These are phyloP conservation scores for Conticribra guillardii DNA, from an alignment of 108 stramenopile species.

Conservation along the genomic window DNA sequence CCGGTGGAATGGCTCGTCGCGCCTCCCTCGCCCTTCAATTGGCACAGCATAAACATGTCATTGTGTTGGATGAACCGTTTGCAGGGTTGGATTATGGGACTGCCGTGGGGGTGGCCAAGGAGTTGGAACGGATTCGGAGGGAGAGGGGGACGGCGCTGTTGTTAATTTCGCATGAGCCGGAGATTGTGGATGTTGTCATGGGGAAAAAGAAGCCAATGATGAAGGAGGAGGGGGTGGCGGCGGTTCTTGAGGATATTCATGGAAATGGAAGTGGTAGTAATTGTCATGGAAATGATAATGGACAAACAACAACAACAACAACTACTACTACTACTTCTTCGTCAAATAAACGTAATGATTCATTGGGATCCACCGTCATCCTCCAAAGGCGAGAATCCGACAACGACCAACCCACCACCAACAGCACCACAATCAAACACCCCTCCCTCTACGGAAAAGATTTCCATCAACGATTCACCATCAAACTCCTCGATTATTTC, in stretches of 20 bases:
- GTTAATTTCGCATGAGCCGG: constrained; percentile 81
- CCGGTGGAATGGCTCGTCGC: constrained; percentile 88
- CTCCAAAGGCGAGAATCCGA: constrained; percentile 39
- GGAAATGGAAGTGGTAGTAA: too few species aligned
- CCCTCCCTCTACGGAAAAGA: constrained; percentile 53
- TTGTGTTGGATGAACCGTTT: constrained; percentile 86
- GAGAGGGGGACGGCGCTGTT: constrained; percentile 63
- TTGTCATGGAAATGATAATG: too few species aligned
- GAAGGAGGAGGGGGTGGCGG: too few species aligned
- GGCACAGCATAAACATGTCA: constrained; percentile 79
- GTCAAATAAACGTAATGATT: too few species aligned
- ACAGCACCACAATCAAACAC: constrained; percentile 10
- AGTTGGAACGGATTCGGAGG: constrained; percentile 61
- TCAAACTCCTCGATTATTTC: constrained; percentile 71
- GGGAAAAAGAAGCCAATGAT: too few species aligned
- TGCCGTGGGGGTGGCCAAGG: constrained; percentile 70
- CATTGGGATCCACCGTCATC: constrained; percentile 27
- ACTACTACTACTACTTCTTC: too few species aligned
- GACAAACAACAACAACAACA: too few species aligned
- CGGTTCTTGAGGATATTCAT: too few species aligned
- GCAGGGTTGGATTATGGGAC: constrained; percentile 69
- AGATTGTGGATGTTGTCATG: constrained; percentile 71
- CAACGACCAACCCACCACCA: constrained; percentile 12
- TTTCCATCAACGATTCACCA: constrained; percentile 51
- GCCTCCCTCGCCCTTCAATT: constrained; percentile 79